Percentiles rank a stretch among this genome's conserved stretches.
phyloP scores from a whole-genome alignment of 306 rosid species.

The Dalbergia oliveri region DNA sequence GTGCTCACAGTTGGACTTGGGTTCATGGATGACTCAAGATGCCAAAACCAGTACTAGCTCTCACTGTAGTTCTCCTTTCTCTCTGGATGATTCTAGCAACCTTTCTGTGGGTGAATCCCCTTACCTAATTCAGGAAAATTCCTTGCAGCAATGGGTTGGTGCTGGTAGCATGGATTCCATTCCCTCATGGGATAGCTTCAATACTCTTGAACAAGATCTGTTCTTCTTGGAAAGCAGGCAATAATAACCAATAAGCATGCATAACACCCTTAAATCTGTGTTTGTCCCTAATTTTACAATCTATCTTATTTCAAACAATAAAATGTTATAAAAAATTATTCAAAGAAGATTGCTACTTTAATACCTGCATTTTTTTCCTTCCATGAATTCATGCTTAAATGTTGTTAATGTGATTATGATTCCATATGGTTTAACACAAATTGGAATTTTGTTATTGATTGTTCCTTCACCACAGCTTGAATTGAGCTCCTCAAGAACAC shows the following conservation, averaged over 20 bases:
- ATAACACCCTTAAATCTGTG: not conserved
- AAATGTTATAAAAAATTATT: not conserved
- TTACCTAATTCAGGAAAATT: conserved; percentile 44
- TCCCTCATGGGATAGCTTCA: conserved; percentile 69
- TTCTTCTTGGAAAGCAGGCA: conserved; percentile 14
- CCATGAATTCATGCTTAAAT: conserved; percentile 6
- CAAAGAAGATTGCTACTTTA: conserved; percentile 32
- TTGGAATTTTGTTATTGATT: conserved; percentile 16
- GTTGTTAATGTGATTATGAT: conserved; percentile 41
- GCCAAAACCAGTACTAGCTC: conserved; percentile 53
- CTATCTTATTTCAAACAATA: not conserved
- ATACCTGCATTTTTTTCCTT: conserved; percentile 20
- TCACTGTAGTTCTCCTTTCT: conserved; percentile 59
- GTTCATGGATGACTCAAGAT: conserved; percentile 65
- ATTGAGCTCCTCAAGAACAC: conserved; percentile 21
- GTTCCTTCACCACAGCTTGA: conserved; percentile 22
- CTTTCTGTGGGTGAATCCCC: conserved; percentile 60
- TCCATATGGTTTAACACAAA: conserved; percentile 9
- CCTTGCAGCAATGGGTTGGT: conserved; percentile 58
- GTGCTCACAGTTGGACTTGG: conserved; percentile 58
- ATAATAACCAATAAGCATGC: not conserved
- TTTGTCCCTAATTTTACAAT: conserved; percentile 4
- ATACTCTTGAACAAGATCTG: conserved; percentile 61
- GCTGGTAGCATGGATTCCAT: conserved; percentile 58
- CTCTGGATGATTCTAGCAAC: conserved; percentile 64